phyloP scores from a whole-genome alignment of 2,329 filamentous ascomycete species.

The Colletotrichum sp. region DNA sequence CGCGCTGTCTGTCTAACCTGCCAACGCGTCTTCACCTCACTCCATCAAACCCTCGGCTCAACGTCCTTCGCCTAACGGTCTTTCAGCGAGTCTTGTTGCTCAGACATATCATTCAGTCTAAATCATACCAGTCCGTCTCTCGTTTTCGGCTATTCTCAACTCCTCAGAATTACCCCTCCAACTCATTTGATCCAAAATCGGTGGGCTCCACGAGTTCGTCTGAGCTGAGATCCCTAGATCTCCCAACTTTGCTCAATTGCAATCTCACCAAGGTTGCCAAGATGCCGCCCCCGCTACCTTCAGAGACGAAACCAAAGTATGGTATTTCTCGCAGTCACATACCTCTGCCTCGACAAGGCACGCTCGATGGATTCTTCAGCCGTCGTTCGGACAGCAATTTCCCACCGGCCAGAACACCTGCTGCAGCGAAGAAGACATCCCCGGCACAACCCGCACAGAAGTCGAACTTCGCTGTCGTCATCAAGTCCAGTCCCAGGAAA shows the following conservation, averaged over 20 bases:
- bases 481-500: conserved; percentile 4
- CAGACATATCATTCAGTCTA: too few species aligned
- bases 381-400: not conserved
- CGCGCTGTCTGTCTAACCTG: not conserved
- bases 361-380: conserved; percentile 1
- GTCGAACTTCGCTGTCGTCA: conserved; percentile 13
- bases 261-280: not conserved
- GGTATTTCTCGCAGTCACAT: not conserved
- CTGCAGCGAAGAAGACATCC: not conserved
- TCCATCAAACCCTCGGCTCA: not conserved
- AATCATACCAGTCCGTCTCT: not conserved
- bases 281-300: not conserved
- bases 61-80: not conserved
- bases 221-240: not conserved
- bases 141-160: not conserved
- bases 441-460: not conserved
- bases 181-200: not conserved
- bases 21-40: not conserved
- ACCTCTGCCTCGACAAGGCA: not conserved
- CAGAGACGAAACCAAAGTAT: not conserved
- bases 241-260: not conserved
- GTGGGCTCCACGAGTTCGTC: not conserved
- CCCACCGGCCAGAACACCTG: not conserved
- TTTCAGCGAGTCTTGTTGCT: not conserved
- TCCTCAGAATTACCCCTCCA: not conserved